Evolutionary conservation across 352 stramenopile species (phyloP), one percentile per base, ranked within the genome.

Genomic region (Pythium utonaiense): DNA sequence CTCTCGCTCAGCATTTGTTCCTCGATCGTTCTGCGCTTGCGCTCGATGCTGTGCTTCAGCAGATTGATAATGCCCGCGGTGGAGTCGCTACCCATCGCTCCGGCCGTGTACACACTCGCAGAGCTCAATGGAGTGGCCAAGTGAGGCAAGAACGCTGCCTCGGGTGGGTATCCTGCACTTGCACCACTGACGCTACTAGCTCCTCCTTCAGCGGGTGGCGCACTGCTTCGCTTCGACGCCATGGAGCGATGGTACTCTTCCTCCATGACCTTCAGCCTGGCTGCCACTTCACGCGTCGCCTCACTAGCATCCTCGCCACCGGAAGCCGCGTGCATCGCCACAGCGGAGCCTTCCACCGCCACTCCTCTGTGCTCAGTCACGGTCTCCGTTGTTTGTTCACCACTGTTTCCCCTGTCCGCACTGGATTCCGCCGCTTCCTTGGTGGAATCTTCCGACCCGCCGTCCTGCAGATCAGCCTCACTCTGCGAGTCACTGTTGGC

Each of bases 1-100:
- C 72, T 86, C 57, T 86, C 76, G 40, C 75, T 78, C 48, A 83
- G 53, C 57, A 74, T 64, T 42, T 77, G 69, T 62, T 80, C 73
- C 34, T 83, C 76, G 13, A 75, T 66, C 14, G 67, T 77, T 6
- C 76, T 69, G 1, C 68, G 64, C 60, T 83, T 83, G 57, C 72
- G 71, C 25, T 83, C 76, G 38, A 83, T 72, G 54, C 76, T 86
- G 34, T 80, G 74, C 60, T 75, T 73, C 36, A 86, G 65, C 59
- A 86, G 66, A n/a, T 70, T 64, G 44, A 86, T 80, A 36, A 83
- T 77, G 1, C 66, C 62, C 0, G 69, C 64, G 24, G 73, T 78
- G 9, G 73, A 68, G 22, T 62, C 33, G 30, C 31, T 33, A 19
- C 9, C 10, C n/a, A 49, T 16, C 16, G 48, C 38, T 25, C 22